Conservation (phyloP, 306 rosid species). For the Cicer arietinum region DNA sequence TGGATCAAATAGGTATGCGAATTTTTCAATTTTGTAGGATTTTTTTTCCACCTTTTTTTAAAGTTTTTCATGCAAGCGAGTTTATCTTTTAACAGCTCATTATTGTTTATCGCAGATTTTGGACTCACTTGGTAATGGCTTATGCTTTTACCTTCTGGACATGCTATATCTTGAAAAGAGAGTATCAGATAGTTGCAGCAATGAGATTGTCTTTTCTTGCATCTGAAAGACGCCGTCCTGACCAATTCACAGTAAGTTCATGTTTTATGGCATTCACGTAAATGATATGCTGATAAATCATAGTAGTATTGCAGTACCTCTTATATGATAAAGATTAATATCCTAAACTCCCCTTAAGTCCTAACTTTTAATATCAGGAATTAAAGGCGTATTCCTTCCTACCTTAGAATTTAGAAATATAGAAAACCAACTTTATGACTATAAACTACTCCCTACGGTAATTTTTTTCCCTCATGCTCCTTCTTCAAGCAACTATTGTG, state of each 20-base stretch:
- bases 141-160: slow-evolving; percentile 95
- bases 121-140: slow-evolving; percentile 98
- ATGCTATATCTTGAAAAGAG: slow-evolving; percentile 80
- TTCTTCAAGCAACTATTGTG: slow-evolving; percentile 21
- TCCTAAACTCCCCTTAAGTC: not conserved
- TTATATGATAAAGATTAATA: slow-evolving; percentile 6
- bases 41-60: not conserved
- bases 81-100: slow-evolving; percentile 38
- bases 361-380: no score
- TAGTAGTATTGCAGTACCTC: not conserved
- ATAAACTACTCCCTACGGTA: not conserved
- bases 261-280: slow-evolving; percentile 6
- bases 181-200: slow-evolving; percentile 77
- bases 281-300: slow-evolving; percentile 20
- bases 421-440: not conserved
- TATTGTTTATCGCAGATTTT: slow-evolving; percentile 71
- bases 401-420: not conserved
- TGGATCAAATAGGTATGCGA: slow-evolving; percentile 76
- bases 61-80: slow-evolving; percentile 20
- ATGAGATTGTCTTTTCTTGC: slow-evolving; percentile 94
- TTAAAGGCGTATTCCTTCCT: not conserved
- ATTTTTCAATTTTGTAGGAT: slow-evolving; percentile 3
- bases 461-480: slow-evolving; percentile 9
- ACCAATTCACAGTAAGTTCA: slow-evolving; percentile 87
- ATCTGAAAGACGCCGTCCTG: slow-evolving; percentile 82